Conservation (phyloP, 2,329 filamentous ascomycete species). For the Trichoderma lentiforme region DNA sequence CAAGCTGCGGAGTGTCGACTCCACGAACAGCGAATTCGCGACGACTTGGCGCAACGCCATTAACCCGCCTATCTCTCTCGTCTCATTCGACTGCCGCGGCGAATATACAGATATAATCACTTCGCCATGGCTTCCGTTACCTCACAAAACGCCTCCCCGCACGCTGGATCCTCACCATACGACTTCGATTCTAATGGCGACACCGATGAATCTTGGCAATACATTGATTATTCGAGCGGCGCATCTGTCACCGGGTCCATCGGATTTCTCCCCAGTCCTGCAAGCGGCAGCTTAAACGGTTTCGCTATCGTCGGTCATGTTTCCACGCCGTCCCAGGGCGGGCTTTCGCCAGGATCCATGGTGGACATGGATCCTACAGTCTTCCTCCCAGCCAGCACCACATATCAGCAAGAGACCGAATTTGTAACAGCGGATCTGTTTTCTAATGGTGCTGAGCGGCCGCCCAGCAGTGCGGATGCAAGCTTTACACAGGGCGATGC, state of each 20-base stretch:
- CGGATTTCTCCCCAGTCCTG: constrained; percentile 49
- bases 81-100: background rate
- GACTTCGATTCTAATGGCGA: constrained; percentile 40
- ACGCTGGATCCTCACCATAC: constrained; percentile 35
- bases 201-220: constrained; percentile 46
- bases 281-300: constrained; percentile 49
- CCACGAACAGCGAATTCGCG: background rate
- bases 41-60: background rate
- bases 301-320: constrained; percentile 46
- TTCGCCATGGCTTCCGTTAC: constrained; percentile 37
- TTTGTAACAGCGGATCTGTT: constrained; percentile 27
- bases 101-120: background rate
- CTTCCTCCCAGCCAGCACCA: constrained; percentile 34
- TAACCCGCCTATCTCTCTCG: background rate
- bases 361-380: constrained; percentile 37
- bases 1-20: background rate
- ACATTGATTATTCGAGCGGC: constrained; percentile 37
- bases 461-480: constrained; percentile 22
- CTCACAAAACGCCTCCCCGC: constrained; percentile 38
- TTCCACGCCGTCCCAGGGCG: constrained; percentile 30
- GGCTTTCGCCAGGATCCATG: constrained; percentile 42
- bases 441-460: constrained; percentile 26
- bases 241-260: constrained; percentile 38
- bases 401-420: constrained; percentile 27
- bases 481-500: constrained; percentile 32